phyloP scores from a whole-genome alignment of 2,329 filamentous ascomycete species.

The Phaeosphaeriaceae sp. region DNA sequence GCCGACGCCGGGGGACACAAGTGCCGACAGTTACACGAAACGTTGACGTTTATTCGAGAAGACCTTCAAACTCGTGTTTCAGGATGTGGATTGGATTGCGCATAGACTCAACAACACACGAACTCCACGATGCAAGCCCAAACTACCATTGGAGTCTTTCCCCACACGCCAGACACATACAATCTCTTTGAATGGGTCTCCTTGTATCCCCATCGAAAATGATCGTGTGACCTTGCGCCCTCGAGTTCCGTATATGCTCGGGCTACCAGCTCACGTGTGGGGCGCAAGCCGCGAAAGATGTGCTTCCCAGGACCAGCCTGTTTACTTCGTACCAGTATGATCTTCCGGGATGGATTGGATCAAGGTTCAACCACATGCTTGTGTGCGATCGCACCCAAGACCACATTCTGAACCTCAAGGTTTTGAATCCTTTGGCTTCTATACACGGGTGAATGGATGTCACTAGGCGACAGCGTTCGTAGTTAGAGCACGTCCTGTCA shows the following conservation, averaged over 20 bases:
- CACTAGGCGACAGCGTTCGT: not conserved
- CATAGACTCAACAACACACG: constrained; percentile 11
- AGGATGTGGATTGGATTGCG: constrained; percentile 9
- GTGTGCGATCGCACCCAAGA: not conserved
- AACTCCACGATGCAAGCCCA: not conserved
- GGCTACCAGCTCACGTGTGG: not conserved
- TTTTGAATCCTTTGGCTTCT: not conserved
- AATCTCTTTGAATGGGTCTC: not conserved
- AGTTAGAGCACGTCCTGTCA: no score
- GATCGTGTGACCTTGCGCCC: not conserved
- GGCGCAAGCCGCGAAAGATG: no score
- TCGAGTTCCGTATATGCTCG: constrained; percentile 1
- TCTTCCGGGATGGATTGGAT: no score
- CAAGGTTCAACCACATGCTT: no score
- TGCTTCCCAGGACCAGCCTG: constrained; percentile 1
- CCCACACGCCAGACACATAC: not conserved
- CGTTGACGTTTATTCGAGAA: constrained; percentile 27
- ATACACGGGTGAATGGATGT: not conserved
- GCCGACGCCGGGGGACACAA: constrained; percentile 15
- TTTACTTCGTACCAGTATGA: no score
- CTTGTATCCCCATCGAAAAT: not conserved
- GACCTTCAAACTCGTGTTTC: constrained; percentile 28
- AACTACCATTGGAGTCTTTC: not conserved
- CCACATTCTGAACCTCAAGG: not conserved
- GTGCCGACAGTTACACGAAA: constrained; percentile 30